Evolutionary conservation across 768 basidiomycete species (phyloP), one percentile per base, ranked within the genome.

Genomic region (Termitomyces bulborhizus): DNA sequence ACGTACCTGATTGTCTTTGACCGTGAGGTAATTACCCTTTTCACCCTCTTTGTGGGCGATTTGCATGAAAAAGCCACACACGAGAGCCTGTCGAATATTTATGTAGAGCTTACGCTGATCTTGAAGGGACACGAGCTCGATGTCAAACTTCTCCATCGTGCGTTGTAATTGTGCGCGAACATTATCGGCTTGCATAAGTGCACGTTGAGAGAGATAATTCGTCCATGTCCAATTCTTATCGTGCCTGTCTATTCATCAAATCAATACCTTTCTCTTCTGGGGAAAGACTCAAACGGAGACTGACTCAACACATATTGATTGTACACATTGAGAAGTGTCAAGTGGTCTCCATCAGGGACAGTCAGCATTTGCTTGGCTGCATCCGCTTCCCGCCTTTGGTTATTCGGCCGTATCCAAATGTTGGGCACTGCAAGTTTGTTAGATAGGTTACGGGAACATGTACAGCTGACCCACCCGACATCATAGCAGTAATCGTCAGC

Each of bases 1-100:
- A 65, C 80, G 18, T 59, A 83, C 90, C 75, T 97, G 95, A 61
- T 95, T 90, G 68, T 99, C 96, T 73, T 98, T 98, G 56, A 97
- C 85, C 0, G 95, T 99, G 58, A 87, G 58, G 66, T 99, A 98
- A 53, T 78, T 81, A 2, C 86, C 83, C 69, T 92, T 94, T 67
- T 93, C 91, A 3, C 92, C 91, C 66, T 95, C 93, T 68, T 91
- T 90, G 69, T 97, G 93, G 6, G 95, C 97, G 12, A 93, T 84
- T 67, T 98, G 96, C 96, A 97, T 98, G 73, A 98, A 99, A 79
- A 91, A 99, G 1, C 95, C 97, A 62, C 87, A 89, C 4, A 90
- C 88, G 21, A 98, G 76, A 0, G 88, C 88, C 69, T 86, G 85
- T 27, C 93, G 82, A 54, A 98, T 85, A 61, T 86, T 86, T 51